Conservation (phyloP, 176 grass and related monocot species). For the Ensete glaucum region DNA sequence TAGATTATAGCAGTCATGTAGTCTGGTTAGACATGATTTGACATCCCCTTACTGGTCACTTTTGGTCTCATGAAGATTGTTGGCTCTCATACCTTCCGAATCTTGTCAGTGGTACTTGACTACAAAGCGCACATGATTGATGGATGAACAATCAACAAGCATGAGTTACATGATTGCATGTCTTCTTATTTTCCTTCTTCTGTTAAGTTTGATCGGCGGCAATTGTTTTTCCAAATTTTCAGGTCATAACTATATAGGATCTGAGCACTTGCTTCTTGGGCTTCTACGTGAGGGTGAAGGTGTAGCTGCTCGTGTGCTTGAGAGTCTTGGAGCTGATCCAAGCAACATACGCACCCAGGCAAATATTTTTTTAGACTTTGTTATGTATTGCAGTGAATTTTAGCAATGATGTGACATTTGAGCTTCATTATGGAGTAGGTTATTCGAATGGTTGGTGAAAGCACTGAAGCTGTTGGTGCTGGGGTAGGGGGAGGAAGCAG, state of each 20-base stretch:
- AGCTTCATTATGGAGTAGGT: conserved; percentile 31
- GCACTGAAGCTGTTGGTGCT: conserved; percentile 86
- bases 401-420: conserved; percentile 9
- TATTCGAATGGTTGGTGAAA: conserved; percentile 93
- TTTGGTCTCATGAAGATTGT: too few relatives aligned
- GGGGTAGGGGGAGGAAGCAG: conserved; percentile 84
- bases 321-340: conserved; percentile 77
- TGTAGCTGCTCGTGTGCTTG: conserved; percentile 76
- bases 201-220: neutral
- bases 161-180: neutral
- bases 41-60: too few relatives aligned
- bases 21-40: too few relatives aligned
- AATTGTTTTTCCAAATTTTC: conserved; percentile 12
- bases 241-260: conserved; percentile 97
- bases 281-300: conserved; percentile 89
- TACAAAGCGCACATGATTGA: too few relatives aligned
- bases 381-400: neutral
- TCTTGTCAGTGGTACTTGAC: too few relatives aligned
- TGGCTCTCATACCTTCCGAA: too few relatives aligned
- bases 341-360: conserved; percentile 86
- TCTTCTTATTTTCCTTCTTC: neutral
- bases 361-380: conserved; percentile 12
- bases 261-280: conserved; percentile 95
- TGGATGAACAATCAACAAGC: neutral
- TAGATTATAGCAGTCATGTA: too few relatives aligned